Evolutionary conservation across 345 rosid genomes (phyloP), one percentile per base, ranked within the genome.

Genomic region (Murraya koenigii): DNA sequence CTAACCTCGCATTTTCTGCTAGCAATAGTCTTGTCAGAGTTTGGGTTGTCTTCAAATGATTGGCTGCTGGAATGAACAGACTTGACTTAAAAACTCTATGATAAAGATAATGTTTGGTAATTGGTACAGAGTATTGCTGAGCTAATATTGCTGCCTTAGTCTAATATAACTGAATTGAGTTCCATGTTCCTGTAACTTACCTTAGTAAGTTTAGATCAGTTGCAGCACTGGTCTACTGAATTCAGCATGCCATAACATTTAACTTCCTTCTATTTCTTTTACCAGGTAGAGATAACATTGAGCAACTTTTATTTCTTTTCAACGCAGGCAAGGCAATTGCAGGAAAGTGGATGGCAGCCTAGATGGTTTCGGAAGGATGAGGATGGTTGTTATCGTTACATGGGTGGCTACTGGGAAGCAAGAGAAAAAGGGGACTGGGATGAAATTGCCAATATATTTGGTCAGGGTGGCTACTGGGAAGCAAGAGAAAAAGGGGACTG

Each of bases 281-380:
- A 13, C 23, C 20, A 66, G 17, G 52, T 17, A 38, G 25, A 8
- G 38, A 54, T 19, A 35, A 62, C 35, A 38, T 30, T 49, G 32
- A 66, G 52, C 56, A 55, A 35, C 49, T 36, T 77, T 8, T 25
- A 19, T 80, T 69, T 39, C n/a, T 60, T n/a, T 36, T 52, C 73
- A 71, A 35, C 79, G 71, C 89, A 94, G 99, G 99, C 98, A 79
- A 93, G 99, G 86, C 94, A 86, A 81, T 55, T 97, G 80, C 98
- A 97, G 90, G 99, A 97, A 83, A 92, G 93, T 73, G 99, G 99
- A 28, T 97, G 99, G 99, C 97, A 86, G 78, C 98, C 98, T 17
- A 88, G 96, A 76, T 97, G 99, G 99, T 97, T 94, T 68, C 75
- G 52, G 15, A 93, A 90, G 72, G 98, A 90, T 22, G 96, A 91